Evolutionary conservation across 1,284 basidiomycete genomes (phyloP).

Genomic region (Marasmius tenuissimus): DNA sequence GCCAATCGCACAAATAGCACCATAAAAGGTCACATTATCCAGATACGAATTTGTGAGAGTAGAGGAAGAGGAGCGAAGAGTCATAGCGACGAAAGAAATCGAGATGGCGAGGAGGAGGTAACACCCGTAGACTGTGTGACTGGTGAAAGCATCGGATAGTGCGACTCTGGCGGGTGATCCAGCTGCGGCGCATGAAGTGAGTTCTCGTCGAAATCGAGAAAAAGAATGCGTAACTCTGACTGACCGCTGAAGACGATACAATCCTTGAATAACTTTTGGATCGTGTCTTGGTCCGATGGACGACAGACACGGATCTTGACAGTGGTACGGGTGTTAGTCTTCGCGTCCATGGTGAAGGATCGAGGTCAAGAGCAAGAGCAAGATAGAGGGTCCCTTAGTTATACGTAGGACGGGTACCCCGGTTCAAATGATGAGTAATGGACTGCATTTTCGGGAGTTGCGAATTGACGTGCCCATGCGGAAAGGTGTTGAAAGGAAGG

Average conservation of each 20-base stretch:
- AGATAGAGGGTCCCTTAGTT: too few species aligned
- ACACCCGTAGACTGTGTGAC: background rate
- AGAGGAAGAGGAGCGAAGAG: background rate
- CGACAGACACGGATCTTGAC: constrained; percentile 3
- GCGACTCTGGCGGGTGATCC: constrained; percentile 6
- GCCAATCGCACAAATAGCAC: background rate
- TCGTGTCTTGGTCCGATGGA: constrained; percentile 1
- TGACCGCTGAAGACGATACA: constrained; percentile 7
- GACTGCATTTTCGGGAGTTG: too few species aligned
- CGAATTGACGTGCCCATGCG: too few species aligned
- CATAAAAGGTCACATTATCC: too few species aligned
- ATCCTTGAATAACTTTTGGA: constrained; percentile 5
- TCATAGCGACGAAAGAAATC: background rate
- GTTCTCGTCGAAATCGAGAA: too few species aligned
- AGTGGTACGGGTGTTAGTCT: background rate
- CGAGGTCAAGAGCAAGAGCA: too few species aligned
- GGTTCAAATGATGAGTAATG: too few species aligned
- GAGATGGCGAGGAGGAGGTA: background rate
- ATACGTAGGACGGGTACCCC: too few species aligned
- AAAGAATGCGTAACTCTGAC: background rate
- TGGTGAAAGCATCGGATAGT: background rate
- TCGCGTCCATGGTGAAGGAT: too few species aligned
- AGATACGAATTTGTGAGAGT: too few species aligned
- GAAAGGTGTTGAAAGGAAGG: too few species aligned
- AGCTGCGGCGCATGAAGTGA: constrained; percentile 1